phyloP scores from a whole-genome alignment of 139 green algal genomes.

The Diplosphaera chodatii region DNA sequence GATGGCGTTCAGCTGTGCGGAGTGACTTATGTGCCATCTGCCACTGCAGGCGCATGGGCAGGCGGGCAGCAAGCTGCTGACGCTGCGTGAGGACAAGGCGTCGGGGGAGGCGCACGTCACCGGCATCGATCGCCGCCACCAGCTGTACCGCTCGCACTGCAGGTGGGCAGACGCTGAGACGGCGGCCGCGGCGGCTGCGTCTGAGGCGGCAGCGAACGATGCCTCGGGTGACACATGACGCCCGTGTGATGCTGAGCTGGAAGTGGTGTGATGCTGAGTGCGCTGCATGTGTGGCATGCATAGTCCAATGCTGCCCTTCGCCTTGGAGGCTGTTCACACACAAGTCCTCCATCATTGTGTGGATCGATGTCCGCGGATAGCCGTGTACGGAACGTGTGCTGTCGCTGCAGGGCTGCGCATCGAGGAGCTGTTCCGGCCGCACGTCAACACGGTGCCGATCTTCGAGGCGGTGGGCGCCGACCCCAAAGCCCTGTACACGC shows the following conservation, averaged over 20 bases:
- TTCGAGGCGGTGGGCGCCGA: conserved; percentile 5
- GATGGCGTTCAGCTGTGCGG: too few species aligned
- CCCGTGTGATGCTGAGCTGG: too few species aligned
- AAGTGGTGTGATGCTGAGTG: too few species aligned
- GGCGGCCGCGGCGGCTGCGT: too few species aligned
- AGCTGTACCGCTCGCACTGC: conserved; percentile 5
- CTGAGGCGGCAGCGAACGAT: too few species aligned
- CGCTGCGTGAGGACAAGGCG: conserved; percentile 40
- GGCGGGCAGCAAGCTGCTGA: conserved; percentile 20
- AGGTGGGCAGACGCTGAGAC: background rate
- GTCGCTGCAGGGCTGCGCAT: conserved; percentile 9
- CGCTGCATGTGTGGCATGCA: too few species aligned
- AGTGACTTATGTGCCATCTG: background rate
- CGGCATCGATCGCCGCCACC: conserved; percentile 29
- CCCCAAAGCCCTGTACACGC: conserved; percentile 5
- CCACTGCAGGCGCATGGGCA: conserved; percentile 19
- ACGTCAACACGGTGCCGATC: conserved; percentile 19
- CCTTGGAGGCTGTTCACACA: too few species aligned
- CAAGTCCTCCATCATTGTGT: too few species aligned
- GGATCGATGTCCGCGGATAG: too few species aligned
- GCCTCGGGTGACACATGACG: too few species aligned
- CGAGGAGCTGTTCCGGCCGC: conserved; percentile 38
- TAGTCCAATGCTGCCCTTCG: too few species aligned
- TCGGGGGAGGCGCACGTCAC: conserved; percentile 41
- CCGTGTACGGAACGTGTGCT: too few species aligned